Evolutionary conservation across 2,329 filamentous ascomycete species (phyloP), one percentile per base, ranked within the genome.

Genomic region (Tricladium varicosporioides): DNA sequence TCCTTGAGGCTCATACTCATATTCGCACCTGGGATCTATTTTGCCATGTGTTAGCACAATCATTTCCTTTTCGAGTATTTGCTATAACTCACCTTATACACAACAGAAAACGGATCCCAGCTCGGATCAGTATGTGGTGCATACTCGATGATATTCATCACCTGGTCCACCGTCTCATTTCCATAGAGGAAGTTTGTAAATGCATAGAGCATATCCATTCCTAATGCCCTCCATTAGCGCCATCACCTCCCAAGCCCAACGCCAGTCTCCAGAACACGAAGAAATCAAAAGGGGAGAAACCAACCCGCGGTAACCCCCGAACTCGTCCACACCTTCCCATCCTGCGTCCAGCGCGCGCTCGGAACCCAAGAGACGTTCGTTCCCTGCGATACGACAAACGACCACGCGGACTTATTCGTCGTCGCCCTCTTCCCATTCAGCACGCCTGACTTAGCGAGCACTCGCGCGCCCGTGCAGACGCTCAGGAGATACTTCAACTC

Each of bases 271-370:
- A 27, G 7, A 27, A 27, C 3, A 27, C 22, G 22, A 27, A 40
- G 11, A 40, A 40, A 40, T 2, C 3, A n/a, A 53, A 33, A 5
- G 31, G 43, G 14, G 2, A 22, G 27, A 18, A 9, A 15, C 43
- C 19, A 27, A 60, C 84, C 85, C 1, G 84, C 83, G 50, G 78
- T 78, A 9, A 87, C 78, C 0, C 86, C 85, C 0, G 82, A 85
- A 2, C 82, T 82, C 2, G 82, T 83, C 85, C 85, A 89, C 9
- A 88, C 73, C 54, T 87, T 85, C 2, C 81, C 84, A 69, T 88
- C 85, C 0, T 76, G 73, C 0, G 87, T 80, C 81, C 83, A 89
- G 11, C 36, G 10, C 36, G 36, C 36, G n/a, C 36, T 40, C 9
- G 36, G 36, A 11, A 40, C 36, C 36, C 36, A 40, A 40, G 11